Conservation (phyloP, 2,329 filamentous ascomycete species). For the Epicoccum nigrum region DNA sequence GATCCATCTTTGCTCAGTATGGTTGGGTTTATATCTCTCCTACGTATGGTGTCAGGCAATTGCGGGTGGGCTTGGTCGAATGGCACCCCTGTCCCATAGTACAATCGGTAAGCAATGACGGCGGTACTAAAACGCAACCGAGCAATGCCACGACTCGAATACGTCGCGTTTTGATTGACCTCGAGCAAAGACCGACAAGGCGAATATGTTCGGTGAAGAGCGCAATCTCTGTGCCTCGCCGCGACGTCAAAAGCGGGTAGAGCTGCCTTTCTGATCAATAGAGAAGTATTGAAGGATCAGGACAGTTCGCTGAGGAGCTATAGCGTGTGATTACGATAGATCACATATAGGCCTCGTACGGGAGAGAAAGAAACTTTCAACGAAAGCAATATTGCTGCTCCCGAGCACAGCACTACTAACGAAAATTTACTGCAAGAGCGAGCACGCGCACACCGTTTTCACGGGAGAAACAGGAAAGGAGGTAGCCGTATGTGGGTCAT, state of each 20-base stretch:
- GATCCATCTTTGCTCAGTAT: slow-evolving; percentile 1
- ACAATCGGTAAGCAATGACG: slow-evolving; percentile 7
- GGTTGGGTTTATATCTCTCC: slow-evolving; percentile 1
- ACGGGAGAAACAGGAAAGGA: slow-evolving; percentile 24
- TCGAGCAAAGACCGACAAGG: slow-evolving; percentile 3
- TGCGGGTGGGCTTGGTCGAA: slow-evolving; percentile 7
- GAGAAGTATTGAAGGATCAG: slow-evolving; percentile 15
- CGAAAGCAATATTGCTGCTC: slow-evolving; percentile 19
- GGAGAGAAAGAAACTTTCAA: slow-evolving; percentile 13
- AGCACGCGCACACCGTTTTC: slow-evolving; percentile 16
- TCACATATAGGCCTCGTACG: slow-evolving; percentile 2
- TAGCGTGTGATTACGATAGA: slow-evolving; percentile 29
- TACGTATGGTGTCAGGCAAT: slow-evolving; percentile 8
- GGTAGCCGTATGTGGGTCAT: slow-evolving; percentile 24
- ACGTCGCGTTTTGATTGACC: slow-evolving; percentile 16
- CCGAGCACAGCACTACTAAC: slow-evolving; percentile 20
- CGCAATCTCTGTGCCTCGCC: slow-evolving; percentile 2
- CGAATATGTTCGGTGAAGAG: slow-evolving; percentile 1
- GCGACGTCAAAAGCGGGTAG: slow-evolving; percentile 2
- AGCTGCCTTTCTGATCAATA: slow-evolving; percentile 9
- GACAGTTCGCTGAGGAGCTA: slow-evolving; percentile 20
- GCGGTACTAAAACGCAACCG: slow-evolving; percentile 1
- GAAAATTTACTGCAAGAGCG: slow-evolving; percentile 20
- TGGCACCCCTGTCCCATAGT: slow-evolving; percentile 3
- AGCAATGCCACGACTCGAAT: slow-evolving; percentile 9